Conservation (phyloP, 352 stramenopile genomes). For the Globisporangium abappressorium region DNA sequence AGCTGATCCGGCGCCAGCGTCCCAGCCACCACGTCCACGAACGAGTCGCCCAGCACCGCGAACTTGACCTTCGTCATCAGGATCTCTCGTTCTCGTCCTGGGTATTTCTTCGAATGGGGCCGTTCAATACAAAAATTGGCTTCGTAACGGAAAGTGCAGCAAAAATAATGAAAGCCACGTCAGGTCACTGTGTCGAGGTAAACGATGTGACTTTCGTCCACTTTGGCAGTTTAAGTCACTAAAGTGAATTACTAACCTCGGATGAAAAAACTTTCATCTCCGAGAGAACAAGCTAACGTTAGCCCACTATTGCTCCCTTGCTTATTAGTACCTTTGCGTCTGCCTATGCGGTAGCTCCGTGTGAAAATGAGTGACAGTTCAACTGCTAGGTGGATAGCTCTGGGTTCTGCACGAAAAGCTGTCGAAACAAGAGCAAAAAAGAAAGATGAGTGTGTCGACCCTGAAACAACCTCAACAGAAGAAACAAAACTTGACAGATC, state of each 20-base stretch:
- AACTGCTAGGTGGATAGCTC: not conserved
- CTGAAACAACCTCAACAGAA: no score
- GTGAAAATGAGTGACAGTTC: not conserved
- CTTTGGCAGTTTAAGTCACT: not conserved
- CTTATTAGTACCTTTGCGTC: not conserved
- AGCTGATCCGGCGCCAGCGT: constrained; percentile 59
- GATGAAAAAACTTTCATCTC: no score
- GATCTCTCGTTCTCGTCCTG: not conserved
- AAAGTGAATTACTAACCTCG: not conserved
- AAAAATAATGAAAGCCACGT: not conserved
- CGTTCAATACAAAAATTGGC: not conserved
- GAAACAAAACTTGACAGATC: not conserved
- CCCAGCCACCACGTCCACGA: constrained; percentile 80
- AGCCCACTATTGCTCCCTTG: no score
- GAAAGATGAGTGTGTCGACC: no score
- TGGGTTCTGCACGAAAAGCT: not conserved
- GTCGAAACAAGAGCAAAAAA: not conserved
- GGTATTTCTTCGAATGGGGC: not conserved
- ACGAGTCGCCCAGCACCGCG: constrained; percentile 62
- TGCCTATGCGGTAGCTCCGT: not conserved
- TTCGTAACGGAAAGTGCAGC: not conserved
- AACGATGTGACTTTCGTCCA: not conserved
- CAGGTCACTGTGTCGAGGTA: not conserved
- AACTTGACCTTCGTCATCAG: constrained; percentile 38
- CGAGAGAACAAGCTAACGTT: no score